A percentile compares a stretch with the other conserved stretches of the same genome.
These are phyloP conservation scores for Pythium brachiatum DNA, from an alignment of 352 stramenopile genomes.

Conservation along the genomic window DNA sequence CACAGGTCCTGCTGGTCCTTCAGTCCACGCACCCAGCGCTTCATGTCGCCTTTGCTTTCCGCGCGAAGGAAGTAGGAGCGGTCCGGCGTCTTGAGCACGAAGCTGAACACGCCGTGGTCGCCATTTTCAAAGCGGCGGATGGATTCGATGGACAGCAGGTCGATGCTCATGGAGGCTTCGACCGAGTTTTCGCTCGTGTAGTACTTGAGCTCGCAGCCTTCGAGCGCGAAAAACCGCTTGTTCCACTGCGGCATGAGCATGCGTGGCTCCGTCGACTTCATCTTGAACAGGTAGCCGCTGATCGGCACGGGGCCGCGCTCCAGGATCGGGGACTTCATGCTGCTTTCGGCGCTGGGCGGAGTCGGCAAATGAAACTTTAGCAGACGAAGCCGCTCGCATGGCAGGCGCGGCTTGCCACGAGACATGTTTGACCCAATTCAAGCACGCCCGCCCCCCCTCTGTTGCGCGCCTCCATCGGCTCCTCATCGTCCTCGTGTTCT, in stretches of 20 bases:
- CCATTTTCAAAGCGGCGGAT: slow-evolving; percentile 81
- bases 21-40: slow-evolving; percentile 80
- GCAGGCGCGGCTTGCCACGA: not conserved
- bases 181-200: slow-evolving; percentile 62
- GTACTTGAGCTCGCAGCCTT: slow-evolving; percentile 78
- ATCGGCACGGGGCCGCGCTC: slow-evolving; percentile 68
- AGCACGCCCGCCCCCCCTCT: too few species aligned
- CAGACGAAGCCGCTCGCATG: not conserved
- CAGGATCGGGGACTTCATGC: slow-evolving; percentile 46
- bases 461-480: too few species aligned
- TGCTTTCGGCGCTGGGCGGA: not conserved
- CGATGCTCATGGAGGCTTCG: slow-evolving; percentile 67
- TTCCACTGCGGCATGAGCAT: slow-evolving; percentile 78
- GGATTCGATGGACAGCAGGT: slow-evolving; percentile 71
- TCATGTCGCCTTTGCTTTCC: slow-evolving; percentile 86
- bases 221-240: slow-evolving; percentile 77
- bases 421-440: too few species aligned
- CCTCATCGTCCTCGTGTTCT: not conserved
- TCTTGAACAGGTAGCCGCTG: slow-evolving; percentile 83
- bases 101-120: slow-evolving; percentile 77
- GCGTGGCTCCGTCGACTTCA: slow-evolving; percentile 60
- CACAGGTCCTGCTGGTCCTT: slow-evolving; percentile 82
- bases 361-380: slow-evolving; percentile 1
- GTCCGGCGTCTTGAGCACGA: slow-evolving; percentile 73
- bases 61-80: slow-evolving; percentile 80